Conservation (phyloP, 768 basidiomycete genomes). For the Nidularia sp. region DNA sequence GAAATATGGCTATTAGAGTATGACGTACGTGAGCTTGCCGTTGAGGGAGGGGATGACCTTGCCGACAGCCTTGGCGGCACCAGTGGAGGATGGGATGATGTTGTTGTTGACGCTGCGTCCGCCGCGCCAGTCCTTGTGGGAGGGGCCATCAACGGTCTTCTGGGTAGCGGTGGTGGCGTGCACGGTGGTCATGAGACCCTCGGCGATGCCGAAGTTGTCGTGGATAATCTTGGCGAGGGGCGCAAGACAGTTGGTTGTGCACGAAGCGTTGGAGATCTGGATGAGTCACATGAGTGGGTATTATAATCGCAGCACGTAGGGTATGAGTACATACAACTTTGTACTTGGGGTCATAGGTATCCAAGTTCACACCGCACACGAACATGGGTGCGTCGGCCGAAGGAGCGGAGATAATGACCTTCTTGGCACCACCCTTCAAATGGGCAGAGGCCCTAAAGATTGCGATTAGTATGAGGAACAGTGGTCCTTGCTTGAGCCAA, state of each 20-base stretch:
- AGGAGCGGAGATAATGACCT: constrained; percentile 98
- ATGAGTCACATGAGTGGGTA: background rate
- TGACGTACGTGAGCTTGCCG: constrained; percentile 91
- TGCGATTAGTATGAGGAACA: constrained; percentile 10
- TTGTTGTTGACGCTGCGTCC: constrained; percentile 95
- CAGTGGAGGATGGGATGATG: constrained; percentile 99
- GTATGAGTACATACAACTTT: constrained; percentile 57
- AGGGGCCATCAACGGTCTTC: constrained; percentile 93
- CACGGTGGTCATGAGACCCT: constrained; percentile 98
- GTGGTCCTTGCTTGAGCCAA: background rate
- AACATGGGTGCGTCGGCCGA: constrained; percentile 97
- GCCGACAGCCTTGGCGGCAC: constrained; percentile 98
- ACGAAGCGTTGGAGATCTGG: constrained; percentile 96
- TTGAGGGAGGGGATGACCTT: constrained; percentile 96
- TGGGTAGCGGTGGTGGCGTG: constrained; percentile 96
- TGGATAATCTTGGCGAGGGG: constrained; percentile 97
- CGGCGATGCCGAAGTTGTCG: constrained; percentile 94
- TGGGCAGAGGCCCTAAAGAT: constrained; percentile 75
- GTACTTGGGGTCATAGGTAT: constrained; percentile 84
- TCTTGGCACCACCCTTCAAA: constrained; percentile 98
- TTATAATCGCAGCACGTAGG: background rate
- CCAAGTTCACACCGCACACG: constrained; percentile 94
- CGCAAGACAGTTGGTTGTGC: constrained; percentile 99
- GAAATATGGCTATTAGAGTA: background rate
- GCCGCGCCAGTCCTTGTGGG: constrained; percentile 95